These are phyloP conservation scores for Hypoxylon lenormandii DNA, from an alignment of 495 filamentous ascomycete species.

Conservation along the genomic window DNA sequence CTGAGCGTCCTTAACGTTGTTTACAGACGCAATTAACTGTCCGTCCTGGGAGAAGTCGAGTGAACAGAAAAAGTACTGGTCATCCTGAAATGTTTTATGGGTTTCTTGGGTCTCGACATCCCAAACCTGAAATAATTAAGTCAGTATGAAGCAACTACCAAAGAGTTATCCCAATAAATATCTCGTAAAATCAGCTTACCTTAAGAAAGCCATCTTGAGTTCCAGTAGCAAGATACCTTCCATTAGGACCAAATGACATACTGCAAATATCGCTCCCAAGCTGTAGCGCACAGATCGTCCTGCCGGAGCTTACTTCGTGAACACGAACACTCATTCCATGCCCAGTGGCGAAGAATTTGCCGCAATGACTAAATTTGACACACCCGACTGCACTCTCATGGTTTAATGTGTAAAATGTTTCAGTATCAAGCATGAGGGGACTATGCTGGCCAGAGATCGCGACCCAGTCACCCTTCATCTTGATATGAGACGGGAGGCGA, in stretches of 20 bases:
- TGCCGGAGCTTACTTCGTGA: not conserved
- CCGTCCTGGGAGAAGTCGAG: not conserved
- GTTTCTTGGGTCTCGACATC: not conserved
- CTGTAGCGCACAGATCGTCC: not conserved
- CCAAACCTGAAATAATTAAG: conserved; percentile 4
- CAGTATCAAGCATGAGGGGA: not conserved
- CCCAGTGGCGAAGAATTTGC: not conserved
- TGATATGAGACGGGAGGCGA: not conserved
- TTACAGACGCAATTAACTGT: not conserved
- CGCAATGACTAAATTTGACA: not conserved
- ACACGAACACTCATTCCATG: not conserved
- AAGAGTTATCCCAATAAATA: too few species aligned
- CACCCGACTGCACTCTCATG: not conserved
- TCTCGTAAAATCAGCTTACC: not conserved
- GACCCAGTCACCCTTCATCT: not conserved
- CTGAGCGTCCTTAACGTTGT: not conserved
- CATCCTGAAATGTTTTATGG: not conserved
- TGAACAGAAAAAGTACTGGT: fast-evolving
- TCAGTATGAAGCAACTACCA: not conserved
- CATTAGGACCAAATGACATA: conserved; percentile 7
- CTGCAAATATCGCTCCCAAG: not conserved
- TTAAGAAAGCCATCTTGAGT: not conserved
- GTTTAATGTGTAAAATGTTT: not conserved
- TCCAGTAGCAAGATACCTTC: conserved; percentile 1
- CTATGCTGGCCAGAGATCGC: not conserved